Base-by-base conservation (phyloP, 805 yeast species). In the Yarrowia divulgata region DNA sequence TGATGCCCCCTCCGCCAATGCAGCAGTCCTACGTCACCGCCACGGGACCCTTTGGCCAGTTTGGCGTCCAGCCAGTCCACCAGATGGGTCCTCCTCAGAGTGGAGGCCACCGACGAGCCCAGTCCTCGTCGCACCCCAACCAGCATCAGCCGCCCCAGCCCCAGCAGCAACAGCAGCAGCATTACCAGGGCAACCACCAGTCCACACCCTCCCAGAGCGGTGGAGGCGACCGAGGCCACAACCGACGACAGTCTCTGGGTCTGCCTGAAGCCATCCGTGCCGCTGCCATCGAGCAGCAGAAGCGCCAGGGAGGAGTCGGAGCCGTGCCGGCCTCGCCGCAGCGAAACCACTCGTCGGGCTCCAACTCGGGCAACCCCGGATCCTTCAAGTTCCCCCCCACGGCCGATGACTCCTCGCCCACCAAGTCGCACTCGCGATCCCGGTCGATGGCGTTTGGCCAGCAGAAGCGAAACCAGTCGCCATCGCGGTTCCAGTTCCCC, bases 221-320 rank as follows among this genome's bases (percentile, higher is more conserved):
- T 67, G 71, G 70, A 6, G 69, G 67, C 46, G 70, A 70, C 16
- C 80, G 82, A 71, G 97, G 98, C 43, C 99, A 94, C 77, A 81
- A 84, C 50, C 87, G 99, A 81, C 87, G 99, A 77, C 98, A 94
- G 77, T 93, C 98, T 0, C 81, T 94, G 70, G 98, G 97, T 1
- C 82, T 94, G 70, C 88, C 88, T 67, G 99, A 94, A 79, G 98
- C 98, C 13, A 93, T 91, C 74, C 89, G 89, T 73, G 98, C 98
- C 8, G 99, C 99, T n/a, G 97, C 97, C 5, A 88, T 88, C 73
- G 93, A 88, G 46, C 92, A 89, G 76, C 88, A 90, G 1, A 95
- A 91, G 77, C 74, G 79, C 3, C 72, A 71, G 45, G 54, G 45
- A 9, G 68, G 70, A 7, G 40, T 55, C 14, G 70, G 66, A 8